Base-by-base conservation (phyloP, 306 rosid species). In the Fragaria ananassa region DNA sequence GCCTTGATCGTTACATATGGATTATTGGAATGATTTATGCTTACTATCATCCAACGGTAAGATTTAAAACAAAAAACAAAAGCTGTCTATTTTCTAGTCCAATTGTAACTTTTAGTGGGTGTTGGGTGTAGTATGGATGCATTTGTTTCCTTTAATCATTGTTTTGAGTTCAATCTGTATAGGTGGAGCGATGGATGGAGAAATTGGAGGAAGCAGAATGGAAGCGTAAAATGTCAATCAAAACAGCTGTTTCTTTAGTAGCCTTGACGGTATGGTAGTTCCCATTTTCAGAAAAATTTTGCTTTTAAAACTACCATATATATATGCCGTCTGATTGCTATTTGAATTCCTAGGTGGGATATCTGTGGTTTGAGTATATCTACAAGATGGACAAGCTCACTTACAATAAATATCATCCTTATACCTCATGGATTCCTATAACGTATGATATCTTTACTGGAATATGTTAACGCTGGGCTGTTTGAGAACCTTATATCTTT, bases 1-100 rank as follows among this genome's bases (percentile, higher is more conserved):
- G 97, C 74, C 96, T 95, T 79, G 99, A 95, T 85, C 97, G 99
- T 77, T 95, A 95, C 81, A 89, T 95, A 81, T 95, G 99, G 98
- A 92, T 95, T 71, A 83, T 95, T 64, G 99, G 99, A 75, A 95
- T 95, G 99, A 86, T 95, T 63, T 92, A 92, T 91, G 98, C 97
- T 34, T 95, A 91, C 78, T 95, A 88, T 80, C 97, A 95, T 87
- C 92, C 99, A 79, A 89, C 96, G 45, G 99, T 95, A 85, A 78
- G 97, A 78, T 73, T 71, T n/a, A n/a, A 34, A 31, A 31, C 35
- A 31, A 31, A 34, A 14, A 69, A 57, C 23, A 72, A 51, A 61
- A 72, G 60, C 58, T 49, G n/a, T n/a, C 25, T 34, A 14, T 21
- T 58, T 27, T 66, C 18, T 46, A 10, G 1, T 70, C 25, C 19